phyloP scores from a whole-genome alignment of 495 filamentous ascomycete genomes.

The Cercophora scortea region DNA sequence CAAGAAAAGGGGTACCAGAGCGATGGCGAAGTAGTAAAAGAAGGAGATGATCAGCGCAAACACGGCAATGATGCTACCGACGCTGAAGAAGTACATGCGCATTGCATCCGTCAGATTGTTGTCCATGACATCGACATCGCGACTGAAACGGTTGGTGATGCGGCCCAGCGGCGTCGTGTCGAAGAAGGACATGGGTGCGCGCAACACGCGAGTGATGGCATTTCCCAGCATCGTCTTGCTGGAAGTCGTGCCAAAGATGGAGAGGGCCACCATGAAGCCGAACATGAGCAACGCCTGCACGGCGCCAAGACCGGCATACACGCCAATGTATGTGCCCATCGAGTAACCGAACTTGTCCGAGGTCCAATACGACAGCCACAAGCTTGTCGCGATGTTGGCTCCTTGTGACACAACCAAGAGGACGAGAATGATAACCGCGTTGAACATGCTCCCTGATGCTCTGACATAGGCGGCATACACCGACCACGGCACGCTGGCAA shows the following conservation, averaged over 20 bases:
- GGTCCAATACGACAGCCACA: conserved; percentile 95
- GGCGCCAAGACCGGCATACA: conserved; percentile 72
- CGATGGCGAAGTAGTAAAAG: conserved; percentile 91
- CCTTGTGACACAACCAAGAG: conserved; percentile 67
- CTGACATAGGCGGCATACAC: conserved; percentile 75
- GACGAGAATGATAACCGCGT: conserved; percentile 54
- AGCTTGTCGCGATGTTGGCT: conserved; percentile 73
- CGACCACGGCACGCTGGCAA: conserved; percentile 72
- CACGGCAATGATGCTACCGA: conserved; percentile 69
- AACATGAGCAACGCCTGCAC: conserved; percentile 75
- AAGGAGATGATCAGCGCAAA: conserved; percentile 85
- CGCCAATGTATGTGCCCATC: conserved; percentile 71
- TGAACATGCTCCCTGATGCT: conserved; percentile 71
- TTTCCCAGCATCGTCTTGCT: conserved; percentile 75
- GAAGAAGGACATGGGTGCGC: conserved; percentile 95
- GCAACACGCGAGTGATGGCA: conserved; percentile 73
- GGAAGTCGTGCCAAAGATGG: conserved; percentile 70
- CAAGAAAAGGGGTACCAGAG: conserved; percentile 70
- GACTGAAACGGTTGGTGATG: conserved; percentile 94
- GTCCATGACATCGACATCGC: conserved; percentile 93
- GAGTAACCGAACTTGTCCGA: conserved; percentile 59
- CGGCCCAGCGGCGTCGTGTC: conserved; percentile 94
- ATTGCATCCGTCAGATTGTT: conserved; percentile 86
- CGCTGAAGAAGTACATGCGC: conserved; percentile 84
- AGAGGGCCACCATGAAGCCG: conserved; percentile 50